Evolutionary conservation across 2,329 filamentous ascomycete genomes (phyloP), one percentile per base, ranked within the genome.

Genomic region (Pleomassaria siparia): DNA sequence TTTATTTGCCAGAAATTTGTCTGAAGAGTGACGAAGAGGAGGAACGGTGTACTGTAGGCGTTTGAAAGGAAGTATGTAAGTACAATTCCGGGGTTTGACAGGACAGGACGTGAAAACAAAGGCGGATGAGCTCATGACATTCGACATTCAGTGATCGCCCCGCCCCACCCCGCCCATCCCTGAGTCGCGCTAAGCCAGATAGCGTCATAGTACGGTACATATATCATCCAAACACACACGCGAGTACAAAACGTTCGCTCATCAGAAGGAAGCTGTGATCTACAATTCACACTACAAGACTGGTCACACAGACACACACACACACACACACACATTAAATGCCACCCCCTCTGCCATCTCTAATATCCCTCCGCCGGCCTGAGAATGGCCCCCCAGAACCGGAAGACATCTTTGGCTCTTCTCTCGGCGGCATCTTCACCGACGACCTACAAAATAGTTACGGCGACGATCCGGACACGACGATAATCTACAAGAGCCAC

Each of bases 381-480:
- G 18, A 35, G 21, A 39, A 46, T 45, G 35, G 47, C 73, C 26
- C 65, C 51, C 46, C 63, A 62, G 39, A 73, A 44, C 77, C 83
- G 0, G 83, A 86, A 67, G 83, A 87, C 66, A 79, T 80, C 56
- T 78, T 89, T 59, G 72, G 74, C 26, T 74, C 76, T 2, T 76
- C 82, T 0, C 77, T 87, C 1, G 81, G 80, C 52, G 76, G 83
- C 53, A 80, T 88, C 64, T 88, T 88, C 72, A 79, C 83, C 3
- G 84, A 88, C 66, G 85, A 89, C 69, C 74, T 84, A 44, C 78
- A 76, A 48, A 85, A 82, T 70, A 78, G 81, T 65, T 85, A 89
- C 67, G 85, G 86, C 66, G 83, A 86, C 59, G 54, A 68, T 26
- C 71, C 78, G 1, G 73, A 80, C 40, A 77, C 82, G 51, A 71